Evolutionary conservation across 176 grass and related monocot species (phyloP).

Genomic region (Bolboschoenus planiculmis): DNA sequence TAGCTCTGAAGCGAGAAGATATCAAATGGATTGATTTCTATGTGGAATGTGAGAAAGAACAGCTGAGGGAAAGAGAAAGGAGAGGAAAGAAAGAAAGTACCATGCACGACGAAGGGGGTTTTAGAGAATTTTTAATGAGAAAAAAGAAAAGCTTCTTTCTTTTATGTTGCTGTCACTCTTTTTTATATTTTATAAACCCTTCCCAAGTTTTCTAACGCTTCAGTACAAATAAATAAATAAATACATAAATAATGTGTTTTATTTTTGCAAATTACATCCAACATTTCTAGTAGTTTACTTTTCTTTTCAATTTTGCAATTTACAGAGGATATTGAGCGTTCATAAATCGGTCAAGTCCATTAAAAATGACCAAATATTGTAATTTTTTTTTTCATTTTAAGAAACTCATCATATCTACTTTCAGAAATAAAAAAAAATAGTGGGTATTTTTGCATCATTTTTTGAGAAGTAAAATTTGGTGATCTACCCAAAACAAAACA

Average conservation of each 20-base stretch:
- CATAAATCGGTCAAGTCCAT: background rate
- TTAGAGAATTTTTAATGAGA: slow-evolving; percentile 11
- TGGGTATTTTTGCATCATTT: too few species aligned
- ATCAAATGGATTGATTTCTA: background rate
- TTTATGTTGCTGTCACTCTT: background rate
- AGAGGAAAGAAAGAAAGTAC: slow-evolving; percentile 18
- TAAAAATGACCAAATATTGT: background rate
- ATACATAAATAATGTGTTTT: background rate
- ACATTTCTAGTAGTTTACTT: background rate
- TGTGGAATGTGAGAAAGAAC: background rate
- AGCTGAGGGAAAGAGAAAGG: slow-evolving; percentile 23
- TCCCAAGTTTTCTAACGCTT: background rate
- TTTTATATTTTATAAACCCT: slow-evolving; percentile 3
- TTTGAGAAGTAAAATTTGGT: too few species aligned
- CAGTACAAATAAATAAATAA: background rate
- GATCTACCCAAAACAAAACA: too few species aligned
- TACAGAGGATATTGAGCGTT: background rate
- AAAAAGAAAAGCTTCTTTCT: background rate
- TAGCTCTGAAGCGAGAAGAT: background rate
- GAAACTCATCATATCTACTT: background rate
- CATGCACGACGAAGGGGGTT: background rate
- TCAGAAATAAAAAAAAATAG: too few species aligned
- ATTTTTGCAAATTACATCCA: background rate
- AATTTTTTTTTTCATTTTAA: background rate
- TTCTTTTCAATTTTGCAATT: background rate